Percentiles rank a stretch among this genome's conserved stretches.
These are phyloP conservation scores for Xylaria intraflava DNA, from an alignment of 495 filamentous ascomycete species.

Conservation along the genomic window DNA sequence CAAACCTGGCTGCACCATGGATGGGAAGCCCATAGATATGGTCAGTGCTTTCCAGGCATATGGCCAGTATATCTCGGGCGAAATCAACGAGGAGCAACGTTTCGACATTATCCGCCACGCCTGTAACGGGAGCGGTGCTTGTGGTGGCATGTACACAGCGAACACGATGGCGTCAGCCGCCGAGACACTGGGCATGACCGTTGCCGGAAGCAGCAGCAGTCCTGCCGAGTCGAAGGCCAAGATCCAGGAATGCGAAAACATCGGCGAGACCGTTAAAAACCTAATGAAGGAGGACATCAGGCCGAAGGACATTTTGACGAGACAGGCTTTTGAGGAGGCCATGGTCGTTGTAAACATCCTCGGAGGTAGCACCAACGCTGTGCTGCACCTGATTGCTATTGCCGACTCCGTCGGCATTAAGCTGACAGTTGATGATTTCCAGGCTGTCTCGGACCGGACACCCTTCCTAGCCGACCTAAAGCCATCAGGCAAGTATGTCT, in stretches of 20 bases:
- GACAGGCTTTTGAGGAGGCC: slow-evolving; percentile 90
- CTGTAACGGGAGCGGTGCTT: slow-evolving; percentile 88
- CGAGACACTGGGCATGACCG: slow-evolving; percentile 90
- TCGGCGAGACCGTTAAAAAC: slow-evolving; percentile 81
- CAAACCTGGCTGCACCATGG: slow-evolving; percentile 76
- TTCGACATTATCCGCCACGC: slow-evolving; percentile 94
- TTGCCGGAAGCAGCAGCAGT: slow-evolving; percentile 88
- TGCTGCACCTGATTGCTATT: slow-evolving; percentile 94
- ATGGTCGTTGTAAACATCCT: slow-evolving; percentile 95
- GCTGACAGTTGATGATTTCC: slow-evolving; percentile 96
- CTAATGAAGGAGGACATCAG: slow-evolving; percentile 82
- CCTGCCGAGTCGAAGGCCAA: slow-evolving; percentile 85
- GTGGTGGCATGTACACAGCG: slow-evolving; percentile 98
- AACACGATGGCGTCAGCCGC: slow-evolving; percentile 99
- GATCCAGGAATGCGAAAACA: slow-evolving; percentile 73
- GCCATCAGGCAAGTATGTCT: slow-evolving; percentile 94
- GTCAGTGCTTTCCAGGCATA: slow-evolving; percentile 98
- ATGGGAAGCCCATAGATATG: slow-evolving; percentile 80
- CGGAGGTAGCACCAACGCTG: slow-evolving; percentile 93
- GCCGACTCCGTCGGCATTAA: slow-evolving; percentile 90
- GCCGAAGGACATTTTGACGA: slow-evolving; percentile 83
- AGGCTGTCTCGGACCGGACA: slow-evolving; percentile 80
- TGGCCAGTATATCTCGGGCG: slow-evolving; percentile 84
- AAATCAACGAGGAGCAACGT: slow-evolving; percentile 84
- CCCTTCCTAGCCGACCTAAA: slow-evolving; percentile 96